A percentile compares a stretch with the other conserved stretches of the same genome.
These are phyloP conservation scores for Leccinum ponderosum DNA, from an alignment of 1,284 basidiomycete genomes.

Conservation along the genomic window DNA sequence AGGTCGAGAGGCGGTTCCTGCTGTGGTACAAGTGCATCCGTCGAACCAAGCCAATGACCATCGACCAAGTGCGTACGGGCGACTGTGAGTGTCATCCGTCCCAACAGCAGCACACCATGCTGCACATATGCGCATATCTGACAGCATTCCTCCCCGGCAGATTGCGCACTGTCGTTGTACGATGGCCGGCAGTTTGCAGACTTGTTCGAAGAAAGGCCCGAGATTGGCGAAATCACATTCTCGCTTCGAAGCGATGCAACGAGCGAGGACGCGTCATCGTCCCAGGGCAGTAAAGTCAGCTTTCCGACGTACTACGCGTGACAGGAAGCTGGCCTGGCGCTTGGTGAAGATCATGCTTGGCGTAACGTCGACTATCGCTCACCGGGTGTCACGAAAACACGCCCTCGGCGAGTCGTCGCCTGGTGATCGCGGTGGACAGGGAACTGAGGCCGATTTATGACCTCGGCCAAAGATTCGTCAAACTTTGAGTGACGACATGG, in stretches of 20 bases:
- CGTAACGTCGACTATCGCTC: neutral
- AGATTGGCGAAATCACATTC: constrained; percentile 26
- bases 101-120: neutral
- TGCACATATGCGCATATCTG: neutral
- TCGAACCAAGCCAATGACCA: constrained; percentile 18
- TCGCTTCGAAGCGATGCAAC: constrained; percentile 2
- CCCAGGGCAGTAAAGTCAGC: neutral
- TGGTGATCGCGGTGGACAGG: neutral
- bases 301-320: neutral
- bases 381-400: neutral
- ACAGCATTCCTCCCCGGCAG: constrained; percentile 1
- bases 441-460: neutral
- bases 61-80: constrained; percentile 23
- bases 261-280: constrained; percentile 4
- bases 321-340: neutral
- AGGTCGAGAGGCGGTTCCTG: constrained; percentile 20
- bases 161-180: constrained; percentile 23
- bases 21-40: constrained; percentile 26
- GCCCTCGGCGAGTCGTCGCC: neutral
- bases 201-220: constrained; percentile 13
- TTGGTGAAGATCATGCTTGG: neutral
- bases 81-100: constrained; percentile 12
- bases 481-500: neutral
- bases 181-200: constrained; percentile 13
- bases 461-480: neutral